Conservation (phyloP, 108 stramenopile genomes). For the Pseudonitzschia multiseries region DNA sequence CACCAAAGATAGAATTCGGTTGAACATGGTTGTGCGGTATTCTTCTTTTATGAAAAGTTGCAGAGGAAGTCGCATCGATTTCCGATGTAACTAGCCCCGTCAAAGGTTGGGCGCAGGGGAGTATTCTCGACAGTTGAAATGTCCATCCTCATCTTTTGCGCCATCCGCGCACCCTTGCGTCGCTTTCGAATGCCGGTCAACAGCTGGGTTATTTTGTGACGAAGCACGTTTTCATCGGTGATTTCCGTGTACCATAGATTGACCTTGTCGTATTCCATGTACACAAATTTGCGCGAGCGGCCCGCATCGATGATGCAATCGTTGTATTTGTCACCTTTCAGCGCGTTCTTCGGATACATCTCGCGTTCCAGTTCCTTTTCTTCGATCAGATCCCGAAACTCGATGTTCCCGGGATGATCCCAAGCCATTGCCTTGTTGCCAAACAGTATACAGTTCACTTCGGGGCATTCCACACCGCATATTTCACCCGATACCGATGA, state of each 20-base stretch:
- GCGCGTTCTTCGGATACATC: not conserved
- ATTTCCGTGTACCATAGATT: constrained; percentile 11
- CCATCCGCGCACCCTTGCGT: constrained; percentile 1
- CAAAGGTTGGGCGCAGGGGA: not conserved
- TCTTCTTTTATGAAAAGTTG: no score
- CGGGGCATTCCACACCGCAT: constrained; percentile 1
- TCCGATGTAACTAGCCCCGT: not conserved
- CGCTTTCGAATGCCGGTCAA: constrained; percentile 14
- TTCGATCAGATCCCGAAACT: constrained; percentile 10
- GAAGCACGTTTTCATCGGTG: not conserved
- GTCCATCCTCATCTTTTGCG: not conserved
- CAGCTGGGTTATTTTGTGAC: constrained; percentile 6
- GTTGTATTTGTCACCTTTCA: constrained; percentile 4
- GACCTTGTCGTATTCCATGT: not conserved
- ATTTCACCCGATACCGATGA: not conserved
- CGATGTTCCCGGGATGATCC: constrained; percentile 14
- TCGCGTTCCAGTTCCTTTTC: constrained; percentile 9
- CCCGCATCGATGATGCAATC: constrained; percentile 2
- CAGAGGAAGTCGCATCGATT: not conserved
- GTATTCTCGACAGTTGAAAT: not conserved
- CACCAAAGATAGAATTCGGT: no score
- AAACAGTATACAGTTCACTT: constrained; percentile 6
- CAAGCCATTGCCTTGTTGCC: constrained; percentile 8
- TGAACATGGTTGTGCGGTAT: no score
- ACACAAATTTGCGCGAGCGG: not conserved